A percentile compares a stretch with the other conserved stretches of the same genome.
These are phyloP conservation scores for Xylaria telfairii DNA, from an alignment of 495 filamentous ascomycete genomes.

Conservation along the genomic window DNA sequence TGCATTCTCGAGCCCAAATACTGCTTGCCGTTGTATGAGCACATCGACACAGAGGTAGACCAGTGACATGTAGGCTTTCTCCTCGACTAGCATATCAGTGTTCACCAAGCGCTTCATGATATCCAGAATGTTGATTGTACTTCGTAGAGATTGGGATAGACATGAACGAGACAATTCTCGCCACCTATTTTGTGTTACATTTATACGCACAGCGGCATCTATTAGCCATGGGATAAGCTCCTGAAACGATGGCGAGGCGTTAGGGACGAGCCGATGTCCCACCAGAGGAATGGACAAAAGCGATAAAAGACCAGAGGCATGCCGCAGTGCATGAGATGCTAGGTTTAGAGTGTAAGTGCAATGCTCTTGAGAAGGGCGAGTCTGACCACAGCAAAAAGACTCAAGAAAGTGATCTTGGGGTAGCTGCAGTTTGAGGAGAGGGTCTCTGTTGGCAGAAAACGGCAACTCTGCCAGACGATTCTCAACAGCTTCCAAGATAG, in stretches of 20 bases:
- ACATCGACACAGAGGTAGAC: conserved; percentile 42
- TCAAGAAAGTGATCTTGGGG: conserved; percentile 31
- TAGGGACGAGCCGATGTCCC: conserved; percentile 25
- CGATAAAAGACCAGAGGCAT: conserved; percentile 41
- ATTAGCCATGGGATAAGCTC: conserved; percentile 45
- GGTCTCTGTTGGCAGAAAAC: conserved; percentile 27
- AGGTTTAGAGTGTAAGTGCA: conserved; percentile 33
- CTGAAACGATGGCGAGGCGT: conserved; percentile 31
- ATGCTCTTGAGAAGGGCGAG: conserved; percentile 29
- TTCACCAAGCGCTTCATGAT: conserved; percentile 19
- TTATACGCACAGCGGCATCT: conserved; percentile 43
- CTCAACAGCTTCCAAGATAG: conserved; percentile 14
- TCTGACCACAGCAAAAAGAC: conserved; percentile 18
- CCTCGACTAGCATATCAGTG: conserved; percentile 32
- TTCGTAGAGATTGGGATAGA: conserved; percentile 35
- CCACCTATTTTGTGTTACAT: conserved; percentile 35
- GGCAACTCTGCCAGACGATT: conserved; percentile 21
- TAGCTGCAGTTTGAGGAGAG: conserved; percentile 30
- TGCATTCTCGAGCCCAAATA: conserved; percentile 9
- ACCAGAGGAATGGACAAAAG: conserved; percentile 41
- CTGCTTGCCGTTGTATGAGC: conserved; percentile 15
- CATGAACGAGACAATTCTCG: conserved; percentile 32
- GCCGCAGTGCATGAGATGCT: conserved; percentile 38
- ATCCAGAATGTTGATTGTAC: conserved; percentile 35
- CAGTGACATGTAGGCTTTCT: conserved; percentile 42